These are phyloP conservation scores for Chlorophyllum brunneum DNA, from an alignment of 768 basidiomycete species.

Conservation along the genomic window DNA sequence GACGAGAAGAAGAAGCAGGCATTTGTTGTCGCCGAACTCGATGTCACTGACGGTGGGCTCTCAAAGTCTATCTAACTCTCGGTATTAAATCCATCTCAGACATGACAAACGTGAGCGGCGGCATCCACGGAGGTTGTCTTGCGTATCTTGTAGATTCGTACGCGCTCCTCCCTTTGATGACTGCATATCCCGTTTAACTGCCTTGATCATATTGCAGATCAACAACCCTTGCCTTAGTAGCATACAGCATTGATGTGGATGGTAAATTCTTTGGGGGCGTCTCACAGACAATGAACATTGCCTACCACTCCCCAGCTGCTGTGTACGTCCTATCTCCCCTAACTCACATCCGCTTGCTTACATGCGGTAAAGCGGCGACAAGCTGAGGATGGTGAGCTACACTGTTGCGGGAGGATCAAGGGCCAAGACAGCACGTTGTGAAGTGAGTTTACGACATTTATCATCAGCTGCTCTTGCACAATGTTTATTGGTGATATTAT, in stretches of 20 bases:
- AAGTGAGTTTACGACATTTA: slow-evolving; percentile 29
- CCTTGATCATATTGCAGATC: slow-evolving; percentile 29
- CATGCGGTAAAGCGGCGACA: slow-evolving; percentile 36
- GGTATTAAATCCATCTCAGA: slow-evolving; percentile 27
- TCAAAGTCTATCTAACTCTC: background rate
- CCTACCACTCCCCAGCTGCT: slow-evolving; percentile 53
- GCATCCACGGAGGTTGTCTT: slow-evolving; percentile 53
- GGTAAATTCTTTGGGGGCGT: slow-evolving; percentile 31
- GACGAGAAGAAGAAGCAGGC: slow-evolving; percentile 39
- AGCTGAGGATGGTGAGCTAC: slow-evolving; percentile 47
- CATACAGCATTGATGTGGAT: slow-evolving; percentile 24
- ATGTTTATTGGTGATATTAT: background rate
- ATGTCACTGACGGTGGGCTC: slow-evolving; percentile 35
- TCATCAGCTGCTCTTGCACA: background rate
- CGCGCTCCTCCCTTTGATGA: slow-evolving; percentile 15
- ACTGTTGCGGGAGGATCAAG: slow-evolving; percentile 48
- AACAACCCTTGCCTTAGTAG: slow-evolving; percentile 44
- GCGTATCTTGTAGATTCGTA: slow-evolving; percentile 53
- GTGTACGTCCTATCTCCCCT: slow-evolving; percentile 27
- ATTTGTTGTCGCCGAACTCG: slow-evolving; percentile 37
- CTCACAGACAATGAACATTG: slow-evolving; percentile 48
- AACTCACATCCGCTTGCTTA: background rate
- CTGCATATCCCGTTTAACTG: background rate
- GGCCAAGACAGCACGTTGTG: slow-evolving; percentile 44
- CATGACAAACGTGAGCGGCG: slow-evolving; percentile 46